phyloP scores from a whole-genome alignment of 176 grass and related monocot genomes.

The Zoysia japonica region DNA sequence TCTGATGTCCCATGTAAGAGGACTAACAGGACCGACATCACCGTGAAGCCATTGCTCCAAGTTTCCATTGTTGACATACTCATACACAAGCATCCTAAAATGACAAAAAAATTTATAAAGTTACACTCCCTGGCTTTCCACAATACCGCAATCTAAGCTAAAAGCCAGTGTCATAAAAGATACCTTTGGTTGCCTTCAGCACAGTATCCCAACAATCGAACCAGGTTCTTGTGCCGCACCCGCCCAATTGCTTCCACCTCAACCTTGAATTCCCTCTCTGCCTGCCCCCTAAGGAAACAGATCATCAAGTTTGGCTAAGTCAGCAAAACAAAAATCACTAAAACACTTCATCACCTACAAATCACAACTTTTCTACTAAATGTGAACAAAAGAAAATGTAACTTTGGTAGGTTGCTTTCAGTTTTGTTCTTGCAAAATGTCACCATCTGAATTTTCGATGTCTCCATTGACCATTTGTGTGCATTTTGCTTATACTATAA shows the following conservation, averaged over 20 bases:
- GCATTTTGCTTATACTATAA: slow-evolving; percentile 40
- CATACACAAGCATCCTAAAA: slow-evolving; percentile 94
- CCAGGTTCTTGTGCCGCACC: slow-evolving; percentile 96
- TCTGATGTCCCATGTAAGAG: slow-evolving; percentile 90
- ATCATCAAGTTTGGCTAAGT: slow-evolving; percentile 39
- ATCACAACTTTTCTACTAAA: slow-evolving; percentile 25
- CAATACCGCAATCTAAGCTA: slow-evolving; percentile 14
- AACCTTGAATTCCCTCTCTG: slow-evolving; percentile 97
- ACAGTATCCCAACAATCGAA: slow-evolving; percentile 87
- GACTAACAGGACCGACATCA: slow-evolving; percentile 85
- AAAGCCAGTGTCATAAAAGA: slow-evolving; percentile 16
- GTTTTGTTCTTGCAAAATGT: slow-evolving; percentile 28
- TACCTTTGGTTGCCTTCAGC: slow-evolving; percentile 97
- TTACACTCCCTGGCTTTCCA: slow-evolving; percentile 17
- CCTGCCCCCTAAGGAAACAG: slow-evolving; percentile 72
- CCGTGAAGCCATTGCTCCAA: slow-evolving; percentile 98
- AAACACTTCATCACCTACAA: slow-evolving; percentile 26
- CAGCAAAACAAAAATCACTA: slow-evolving; percentile 27
- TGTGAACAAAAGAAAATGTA: slow-evolving; percentile 26
- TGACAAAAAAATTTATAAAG: slow-evolving; percentile 25
- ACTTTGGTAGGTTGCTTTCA: not conserved
- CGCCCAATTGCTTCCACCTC: slow-evolving; percentile 97
- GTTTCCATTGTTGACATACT: slow-evolving; percentile 91
- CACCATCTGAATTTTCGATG: slow-evolving; percentile 42
- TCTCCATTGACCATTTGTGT: slow-evolving; percentile 28